A percentile compares a stretch with the other conserved stretches of the same genome.
These are phyloP conservation scores for Gymnopilus junonius DNA, from an alignment of 768 basidiomycete genomes.

Conservation along the genomic window DNA sequence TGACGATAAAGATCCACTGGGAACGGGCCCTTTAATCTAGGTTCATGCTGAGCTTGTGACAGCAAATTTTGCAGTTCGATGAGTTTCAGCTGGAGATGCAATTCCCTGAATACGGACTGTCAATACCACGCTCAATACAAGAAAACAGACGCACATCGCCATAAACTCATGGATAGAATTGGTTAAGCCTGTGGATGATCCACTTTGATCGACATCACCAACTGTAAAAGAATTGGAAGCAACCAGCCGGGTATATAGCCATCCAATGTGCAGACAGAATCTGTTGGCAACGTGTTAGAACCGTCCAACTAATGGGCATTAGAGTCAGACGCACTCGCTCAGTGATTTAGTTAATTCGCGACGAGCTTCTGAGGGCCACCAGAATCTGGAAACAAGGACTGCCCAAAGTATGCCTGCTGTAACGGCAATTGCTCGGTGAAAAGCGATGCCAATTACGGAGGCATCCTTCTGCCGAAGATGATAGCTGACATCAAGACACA, in stretches of 20 bases:
- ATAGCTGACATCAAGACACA: constrained; percentile 52
- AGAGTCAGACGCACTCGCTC: constrained; percentile 61
- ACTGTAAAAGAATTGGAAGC: constrained; percentile 81
- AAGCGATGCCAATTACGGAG: constrained; percentile 71
- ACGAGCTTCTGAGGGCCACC: constrained; percentile 97
- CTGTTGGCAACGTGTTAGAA: constrained; percentile 41
- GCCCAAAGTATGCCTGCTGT: constrained; percentile 90
- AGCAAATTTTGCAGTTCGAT: constrained; percentile 87
- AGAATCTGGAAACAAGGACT: constrained; percentile 81
- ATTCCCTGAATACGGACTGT: constrained; percentile 64
- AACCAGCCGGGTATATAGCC: constrained; percentile 92
- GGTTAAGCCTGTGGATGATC: constrained; percentile 49
- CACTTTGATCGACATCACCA: constrained; percentile 37
- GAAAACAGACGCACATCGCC: constrained; percentile 70
- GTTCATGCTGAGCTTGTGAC: constrained; percentile 89
- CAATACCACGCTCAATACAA: not conserved
- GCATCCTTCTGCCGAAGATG: constrained; percentile 70
- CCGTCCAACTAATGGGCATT: not conserved
- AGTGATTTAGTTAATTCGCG: constrained; percentile 83
- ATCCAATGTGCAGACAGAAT: constrained; percentile 92
- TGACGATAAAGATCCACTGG: constrained; percentile 85
- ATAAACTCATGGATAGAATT: constrained; percentile 85
- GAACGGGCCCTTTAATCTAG: constrained; percentile 94
- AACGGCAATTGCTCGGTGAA: constrained; percentile 80
- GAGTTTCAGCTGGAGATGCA: constrained; percentile 91